A percentile compares a stretch with the other conserved stretches of the same genome.
These are phyloP conservation scores for Clonostachys rhizophaga DNA, from an alignment of 2,329 filamentous ascomycete species.

Conservation along the genomic window DNA sequence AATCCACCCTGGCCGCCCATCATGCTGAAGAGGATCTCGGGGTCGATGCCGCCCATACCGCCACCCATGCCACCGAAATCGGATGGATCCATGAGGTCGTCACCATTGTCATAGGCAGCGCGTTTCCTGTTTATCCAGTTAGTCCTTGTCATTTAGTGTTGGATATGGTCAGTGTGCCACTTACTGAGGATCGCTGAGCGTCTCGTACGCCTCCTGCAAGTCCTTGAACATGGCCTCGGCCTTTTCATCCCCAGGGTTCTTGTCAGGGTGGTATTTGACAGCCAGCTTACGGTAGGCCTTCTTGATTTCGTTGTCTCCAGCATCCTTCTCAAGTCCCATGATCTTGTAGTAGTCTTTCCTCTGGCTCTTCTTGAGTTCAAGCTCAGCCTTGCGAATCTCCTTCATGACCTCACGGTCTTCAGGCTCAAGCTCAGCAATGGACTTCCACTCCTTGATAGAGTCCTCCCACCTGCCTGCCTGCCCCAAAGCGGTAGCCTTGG, in stretches of 20 bases:
- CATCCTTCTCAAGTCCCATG: constrained; percentile 80
- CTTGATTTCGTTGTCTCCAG: constrained; percentile 82
- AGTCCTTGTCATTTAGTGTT: constrained; percentile 14
- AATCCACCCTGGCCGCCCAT: constrained; percentile 64
- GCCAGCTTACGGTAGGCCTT: constrained; percentile 95
- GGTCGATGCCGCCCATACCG: constrained; percentile 67
- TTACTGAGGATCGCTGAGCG: constrained; percentile 87
- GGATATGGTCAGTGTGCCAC: constrained; percentile 23
- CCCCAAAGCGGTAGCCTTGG: constrained; percentile 85
- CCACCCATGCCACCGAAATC: constrained; percentile 77
- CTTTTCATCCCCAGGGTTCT: constrained; percentile 82
- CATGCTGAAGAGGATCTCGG: constrained; percentile 79
- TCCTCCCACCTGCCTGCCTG: constrained; percentile 89
- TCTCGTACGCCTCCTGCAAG: constrained; percentile 95
- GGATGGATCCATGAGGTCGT: constrained; percentile 81
- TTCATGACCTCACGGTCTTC: constrained; percentile 74
- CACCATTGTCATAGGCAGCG: constrained; percentile 85
- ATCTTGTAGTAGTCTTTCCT: constrained; percentile 99
- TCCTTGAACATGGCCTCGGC: constrained; percentile 97
- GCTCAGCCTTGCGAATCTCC: constrained; percentile 84
- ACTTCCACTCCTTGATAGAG: constrained; percentile 83
- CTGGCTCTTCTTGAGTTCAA: constrained; percentile 96
- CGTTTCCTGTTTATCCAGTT: constrained; percentile 61
- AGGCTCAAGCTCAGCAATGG: constrained; percentile 76
- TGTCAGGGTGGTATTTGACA: constrained; percentile 93